Base-by-base conservation (phyloP, 169 alveolate species). In the Eimeria zaria region DNA sequence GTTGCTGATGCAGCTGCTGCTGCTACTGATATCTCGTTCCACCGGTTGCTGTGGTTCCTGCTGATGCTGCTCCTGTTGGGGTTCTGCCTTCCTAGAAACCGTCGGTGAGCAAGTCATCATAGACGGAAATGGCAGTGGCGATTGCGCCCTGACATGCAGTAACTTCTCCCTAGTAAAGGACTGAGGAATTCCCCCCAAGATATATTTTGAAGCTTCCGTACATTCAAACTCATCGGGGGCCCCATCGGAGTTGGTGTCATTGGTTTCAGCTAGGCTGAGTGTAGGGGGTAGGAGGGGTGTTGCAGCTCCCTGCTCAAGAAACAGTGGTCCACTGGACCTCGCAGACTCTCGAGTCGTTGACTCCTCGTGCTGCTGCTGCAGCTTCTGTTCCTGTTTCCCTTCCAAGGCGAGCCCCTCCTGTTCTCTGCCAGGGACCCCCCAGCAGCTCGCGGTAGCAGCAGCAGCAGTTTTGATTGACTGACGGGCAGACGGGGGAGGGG, bases 71-170 rank as follows among this genome's bases (percentile, higher is more conserved):
- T 6, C 27, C 71, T 46, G 22, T 33, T 4, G 81, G 48, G 78
- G 18, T 7, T 58, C 80, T 36, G 80, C 67, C 18, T 41, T 48
- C 46, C 33, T 58, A 8, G 92, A 62, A 2, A 36, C 80, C 39
- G 92, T 62, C 20, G 80, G 81, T 0, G 74, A 55, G 83, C 95
- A 55, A n/a, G 41, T 60, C 33, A n/a, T 41, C 62, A 55, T 89
- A 55, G 89, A 91, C 69, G 96, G 96, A 62, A 91, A 91, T 6
- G 85, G 96, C 46, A 67, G 91, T 7, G 96, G 96, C 33, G 96
- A 91, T 30, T 36, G 91, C 44, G 91, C 96, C 91, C 85, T 91
- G 41, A 91, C 96, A 0, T 55, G 69, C 2, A 91, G 85, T 9
- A 64, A 84, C 58, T 78, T 74, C 8, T 46, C 51, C 95, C 90